Base-by-base conservation (phyloP, 805 yeast genomes). In the Cyberlindnera subsufficiens region DNA sequence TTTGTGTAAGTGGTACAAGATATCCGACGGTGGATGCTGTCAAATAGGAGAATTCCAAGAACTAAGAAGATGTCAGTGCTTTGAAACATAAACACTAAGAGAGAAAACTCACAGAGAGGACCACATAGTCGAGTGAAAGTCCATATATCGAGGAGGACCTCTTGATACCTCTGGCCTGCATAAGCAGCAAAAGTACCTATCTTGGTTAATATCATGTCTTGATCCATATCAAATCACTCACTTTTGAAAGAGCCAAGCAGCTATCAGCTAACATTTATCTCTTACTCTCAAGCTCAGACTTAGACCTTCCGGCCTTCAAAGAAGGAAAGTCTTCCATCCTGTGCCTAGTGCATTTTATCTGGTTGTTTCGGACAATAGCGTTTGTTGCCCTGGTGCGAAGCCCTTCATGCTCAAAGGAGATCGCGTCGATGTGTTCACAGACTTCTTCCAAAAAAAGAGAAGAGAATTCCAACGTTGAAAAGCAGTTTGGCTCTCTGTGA, bases 81-180 rank as follows among this genome's bases (percentile, higher is more conserved):
- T 22, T 16, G 15, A 5, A 14, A 7, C 29, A 15, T 19, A 10
- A 14, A 11, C 6, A 18, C 27, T 5, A 16, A 11, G 18, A 13
- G 15, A 17, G 8, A 3, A 10, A 29, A 45, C 55, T 32, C 18
- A 52, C 54, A 5, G 43, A 35, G 3, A 65, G 45, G 51, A 39
- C 8, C 55, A 52, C 10, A 54, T 40, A 44, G 30, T 69, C 74
- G 40, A 60, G 60, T 1, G 74, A 69, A 1, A 67, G 47, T 0
- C 73, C 72, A 43, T 64, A 60, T 0, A 69, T 49, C 1, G 72
- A 64, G 29, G 50, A 53, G 40, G 59, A 62, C 14, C 49, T 40
- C 35, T 50, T 54, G 37, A 60, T 56, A 37, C 59, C 58, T 20
- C 51, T 48, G 5, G 43, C 35, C 22, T 49, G 52, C 2, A 32